phyloP scores from a whole-genome alignment of 305 asterid genomes.

The Ruellia speciosa region DNA sequence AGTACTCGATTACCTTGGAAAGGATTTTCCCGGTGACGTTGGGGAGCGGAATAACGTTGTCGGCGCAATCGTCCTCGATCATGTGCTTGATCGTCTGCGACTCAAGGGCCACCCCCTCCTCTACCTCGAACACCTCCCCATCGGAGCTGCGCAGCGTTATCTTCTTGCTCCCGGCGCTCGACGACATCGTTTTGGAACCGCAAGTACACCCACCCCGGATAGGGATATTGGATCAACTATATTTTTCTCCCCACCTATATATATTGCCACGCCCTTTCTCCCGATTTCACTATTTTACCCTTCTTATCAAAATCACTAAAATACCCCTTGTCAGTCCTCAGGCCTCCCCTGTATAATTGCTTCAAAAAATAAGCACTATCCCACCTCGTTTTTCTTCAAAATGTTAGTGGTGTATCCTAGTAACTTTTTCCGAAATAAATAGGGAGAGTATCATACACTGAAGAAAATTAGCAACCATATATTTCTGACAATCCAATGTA shows the following conservation, averaged over 20 bases:
- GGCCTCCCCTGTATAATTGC: too few relatives aligned
- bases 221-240: neutral
- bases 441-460: too few relatives aligned
- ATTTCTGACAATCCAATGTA: too few relatives aligned
- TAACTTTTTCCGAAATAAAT: too few relatives aligned
- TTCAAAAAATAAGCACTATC: too few relatives aligned
- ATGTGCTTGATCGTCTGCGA: conserved; percentile 41
- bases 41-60: conserved; percentile 36
- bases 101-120: conserved; percentile 29
- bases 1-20: conserved; percentile 39
- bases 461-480: too few relatives aligned
- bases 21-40: conserved; percentile 44
- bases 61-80: conserved; percentile 48
- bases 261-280: neutral
- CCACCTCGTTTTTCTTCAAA: too few relatives aligned
- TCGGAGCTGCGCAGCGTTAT: conserved; percentile 40
- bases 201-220: neutral
- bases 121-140: conserved; percentile 37
- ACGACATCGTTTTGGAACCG: neutral
- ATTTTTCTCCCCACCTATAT: neutral
- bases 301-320: neutral
- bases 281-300: neutral
- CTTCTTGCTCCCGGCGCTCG: conserved; percentile 19
- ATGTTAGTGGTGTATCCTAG: too few relatives aligned
- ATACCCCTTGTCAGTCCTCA: too few relatives aligned